These are phyloP conservation scores for Fonsecaea nubica DNA, from an alignment of 2,329 filamentous ascomycete genomes.

Conservation along the genomic window DNA sequence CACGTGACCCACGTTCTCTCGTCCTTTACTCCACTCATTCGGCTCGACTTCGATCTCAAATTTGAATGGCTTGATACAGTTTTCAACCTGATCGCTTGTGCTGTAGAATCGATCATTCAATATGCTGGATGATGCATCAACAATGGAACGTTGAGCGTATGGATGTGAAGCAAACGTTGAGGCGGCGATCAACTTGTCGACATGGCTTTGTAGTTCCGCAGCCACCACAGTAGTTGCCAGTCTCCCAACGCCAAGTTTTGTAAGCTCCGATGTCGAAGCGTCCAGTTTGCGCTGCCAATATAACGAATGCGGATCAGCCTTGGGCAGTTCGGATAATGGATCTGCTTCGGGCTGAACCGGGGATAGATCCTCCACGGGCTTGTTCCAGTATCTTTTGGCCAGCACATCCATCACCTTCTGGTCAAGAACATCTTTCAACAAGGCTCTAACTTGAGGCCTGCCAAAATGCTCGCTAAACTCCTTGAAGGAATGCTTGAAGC, in stretches of 20 bases:
- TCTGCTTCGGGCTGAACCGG: slow-evolving; percentile 71
- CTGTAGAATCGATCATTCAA: slow-evolving; percentile 94
- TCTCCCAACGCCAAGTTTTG: slow-evolving; percentile 90
- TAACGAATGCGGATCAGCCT: slow-evolving; percentile 79
- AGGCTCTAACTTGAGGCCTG: slow-evolving; percentile 82
- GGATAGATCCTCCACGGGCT: slow-evolving; percentile 83
- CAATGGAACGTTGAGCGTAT: slow-evolving; percentile 90
- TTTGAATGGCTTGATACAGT: slow-evolving; percentile 99
- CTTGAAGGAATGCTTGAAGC: slow-evolving; percentile 98
- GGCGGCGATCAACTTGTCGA: slow-evolving; percentile 76
- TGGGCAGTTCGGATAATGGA: slow-evolving; percentile 77
- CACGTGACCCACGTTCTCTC: slow-evolving; percentile 79
- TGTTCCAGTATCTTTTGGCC: slow-evolving; percentile 96
- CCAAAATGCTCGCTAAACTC: slow-evolving; percentile 90
- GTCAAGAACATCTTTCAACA: slow-evolving; percentile 90
- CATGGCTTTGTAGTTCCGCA: slow-evolving; percentile 80
- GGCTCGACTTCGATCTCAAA: slow-evolving; percentile 96
- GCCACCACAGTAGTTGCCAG: slow-evolving; percentile 91
- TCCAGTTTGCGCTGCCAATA: slow-evolving; percentile 97
- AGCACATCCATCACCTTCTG: slow-evolving; percentile 93
- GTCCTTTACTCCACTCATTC: slow-evolving; percentile 81
- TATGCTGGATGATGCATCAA: slow-evolving; percentile 85
- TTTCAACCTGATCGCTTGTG: slow-evolving; percentile 96
- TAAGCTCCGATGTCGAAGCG: slow-evolving; percentile 85
- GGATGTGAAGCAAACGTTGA: slow-evolving; percentile 91